Evolutionary conservation across 1,284 basidiomycete genomes (phyloP), one percentile per base, ranked within the genome.

Genomic region (Ustilago shanxiensis): DNA sequence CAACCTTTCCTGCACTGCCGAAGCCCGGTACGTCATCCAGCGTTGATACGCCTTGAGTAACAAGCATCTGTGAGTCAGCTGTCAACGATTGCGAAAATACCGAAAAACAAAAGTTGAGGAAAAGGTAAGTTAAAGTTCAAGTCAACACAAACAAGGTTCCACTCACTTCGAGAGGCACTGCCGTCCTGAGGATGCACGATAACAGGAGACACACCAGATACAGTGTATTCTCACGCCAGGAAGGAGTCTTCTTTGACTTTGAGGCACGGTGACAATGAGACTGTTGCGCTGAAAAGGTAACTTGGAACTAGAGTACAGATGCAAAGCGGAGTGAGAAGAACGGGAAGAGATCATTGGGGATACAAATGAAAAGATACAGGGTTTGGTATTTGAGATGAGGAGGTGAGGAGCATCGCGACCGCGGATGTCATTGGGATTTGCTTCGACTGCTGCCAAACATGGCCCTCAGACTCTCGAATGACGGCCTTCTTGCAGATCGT

Each of bases 381-480:
- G 31, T 33, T 33, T 33, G 31, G 11, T n/a, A n/a, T n/a, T n/a
- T n/a, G n/a, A n/a, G n/a, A n/a, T n/a, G n/a, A n/a, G n/a, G n/a
- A n/a, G n/a, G n/a, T n/a, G n/a, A n/a, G n/a, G n/a, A n/a, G n/a
- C n/a, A 33, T 33, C 6, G 31, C 31, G 11, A 33, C 31, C 11
- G 5, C 31, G 31, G 31, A 5, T 33, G 6, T 33, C 31, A 33
- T 33, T 72, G 70, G 35, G 57, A 54, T 52, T 67, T 67, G 22
- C 44, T 35, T n/a, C 54, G 41, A 18, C 56, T 49, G 29, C 60
- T 47, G 29, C 60, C 28, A 44, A 72, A 72, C n/a, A 66, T 33
- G 11, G 70, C 59, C 16, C 70, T 65, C 4, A 72, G 56, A 7
- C 70, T 50, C 5, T 66, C 60, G 9, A 72, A 57, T 2, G 70